Evolutionary conservation across 768 basidiomycete species (phyloP).

Genomic region (Thelephora ganbajun): DNA sequence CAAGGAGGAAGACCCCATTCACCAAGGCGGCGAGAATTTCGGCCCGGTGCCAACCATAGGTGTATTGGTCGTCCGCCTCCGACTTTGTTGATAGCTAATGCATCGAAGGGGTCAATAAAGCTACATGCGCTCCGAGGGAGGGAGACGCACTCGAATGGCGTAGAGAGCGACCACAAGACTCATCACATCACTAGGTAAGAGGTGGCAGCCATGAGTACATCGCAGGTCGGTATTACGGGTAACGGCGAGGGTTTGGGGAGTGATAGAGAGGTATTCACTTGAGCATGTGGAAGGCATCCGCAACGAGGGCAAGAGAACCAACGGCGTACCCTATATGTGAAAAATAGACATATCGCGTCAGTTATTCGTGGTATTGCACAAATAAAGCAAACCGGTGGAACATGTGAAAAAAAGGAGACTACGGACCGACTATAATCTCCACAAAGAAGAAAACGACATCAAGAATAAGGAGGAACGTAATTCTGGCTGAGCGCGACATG

Average conservation of each 20-base stretch:
- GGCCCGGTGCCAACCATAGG: conserved; percentile 98
- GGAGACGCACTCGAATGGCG: conserved; percentile 57
- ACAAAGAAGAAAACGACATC: conserved; percentile 81
- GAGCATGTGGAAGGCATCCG: conserved; percentile 98
- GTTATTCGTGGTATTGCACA: not conserved
- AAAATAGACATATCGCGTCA: conserved; percentile 4
- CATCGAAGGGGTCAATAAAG: not conserved
- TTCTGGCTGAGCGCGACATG: conserved; percentile 57
- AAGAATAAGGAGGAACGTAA: conserved; percentile 65
- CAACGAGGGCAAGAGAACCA: conserved; percentile 87
- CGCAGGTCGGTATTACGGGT: conserved; percentile 1
- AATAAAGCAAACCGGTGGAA: not conserved
- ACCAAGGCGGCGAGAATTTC: conserved; percentile 91
- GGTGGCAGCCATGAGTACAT: too few species aligned
- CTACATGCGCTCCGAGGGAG: conserved; percentile 2
- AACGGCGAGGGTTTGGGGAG: not conserved
- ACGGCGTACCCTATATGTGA: conserved; percentile 71
- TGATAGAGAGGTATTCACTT: conserved; percentile 42
- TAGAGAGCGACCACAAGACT: conserved; percentile 91
- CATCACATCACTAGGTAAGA: conserved; percentile 72
- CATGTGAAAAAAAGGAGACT: not conserved
- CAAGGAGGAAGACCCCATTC: conserved; percentile 94
- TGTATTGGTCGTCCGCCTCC: conserved; percentile 60
- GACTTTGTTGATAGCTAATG: conserved; percentile 49
- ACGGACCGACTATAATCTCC: conserved; percentile 66